These are phyloP conservation scores for Cucumis cinereus DNA, from an alignment of 306 rosid genomes.

Conservation along the genomic window DNA sequence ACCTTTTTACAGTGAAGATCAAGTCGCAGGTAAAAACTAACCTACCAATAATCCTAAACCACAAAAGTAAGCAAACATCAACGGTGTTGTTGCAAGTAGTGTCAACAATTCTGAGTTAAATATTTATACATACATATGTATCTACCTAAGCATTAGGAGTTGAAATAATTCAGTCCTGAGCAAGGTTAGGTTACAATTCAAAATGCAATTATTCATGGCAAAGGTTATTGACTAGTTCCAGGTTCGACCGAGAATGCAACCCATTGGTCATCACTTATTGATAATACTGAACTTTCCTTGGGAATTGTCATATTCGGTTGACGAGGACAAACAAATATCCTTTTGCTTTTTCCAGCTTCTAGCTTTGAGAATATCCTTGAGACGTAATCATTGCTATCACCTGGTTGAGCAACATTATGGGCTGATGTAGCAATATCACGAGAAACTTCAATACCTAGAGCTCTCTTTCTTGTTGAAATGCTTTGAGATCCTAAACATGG, in stretches of 20 bases:
- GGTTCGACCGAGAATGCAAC: conserved; percentile 21
- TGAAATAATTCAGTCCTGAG: neutral
- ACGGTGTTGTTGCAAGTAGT: neutral
- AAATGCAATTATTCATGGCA: neutral
- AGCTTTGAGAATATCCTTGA: conserved; percentile 1
- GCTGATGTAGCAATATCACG: neutral
- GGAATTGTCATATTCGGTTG: conserved; percentile 15
- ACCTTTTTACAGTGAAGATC: neutral
- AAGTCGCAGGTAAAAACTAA: neutral
- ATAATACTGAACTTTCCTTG: conserved; percentile 17
- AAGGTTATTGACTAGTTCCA: neutral
- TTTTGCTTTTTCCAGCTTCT: conserved; percentile 11
- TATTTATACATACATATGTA: neutral
- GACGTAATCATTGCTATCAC: conserved; percentile 2
- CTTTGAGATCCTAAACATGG: conserved; percentile 12
- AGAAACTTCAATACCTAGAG: neutral
- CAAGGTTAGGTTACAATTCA: neutral
- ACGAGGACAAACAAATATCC: conserved; percentile 25
- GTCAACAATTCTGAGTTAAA: neutral
- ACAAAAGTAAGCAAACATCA: neutral
- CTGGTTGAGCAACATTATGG: neutral
- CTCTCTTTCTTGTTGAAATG: conserved; percentile 9
- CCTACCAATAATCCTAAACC: neutral
- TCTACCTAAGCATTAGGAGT: neutral
- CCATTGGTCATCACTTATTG: conserved; percentile 42